Conservation (phyloP, 768 basidiomycete species). For the Suillus plorans region DNA sequence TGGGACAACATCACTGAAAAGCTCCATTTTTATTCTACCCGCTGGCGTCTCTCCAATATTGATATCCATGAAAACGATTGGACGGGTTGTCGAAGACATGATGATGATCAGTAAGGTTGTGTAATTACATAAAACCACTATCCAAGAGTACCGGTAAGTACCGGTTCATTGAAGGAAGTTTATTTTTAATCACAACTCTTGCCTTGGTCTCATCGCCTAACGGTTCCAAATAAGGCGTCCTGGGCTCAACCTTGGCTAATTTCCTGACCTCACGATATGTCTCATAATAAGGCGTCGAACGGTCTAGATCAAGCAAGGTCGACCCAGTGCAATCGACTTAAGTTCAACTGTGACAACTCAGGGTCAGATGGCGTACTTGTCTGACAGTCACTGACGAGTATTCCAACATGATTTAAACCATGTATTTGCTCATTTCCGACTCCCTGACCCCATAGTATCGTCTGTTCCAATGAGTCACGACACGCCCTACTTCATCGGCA, state of each 20-base stretch:
- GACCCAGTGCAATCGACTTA: background rate
- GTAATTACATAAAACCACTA: background rate
- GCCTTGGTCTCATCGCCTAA: too few species aligned
- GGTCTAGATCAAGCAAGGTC: background rate
- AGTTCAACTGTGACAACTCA: background rate
- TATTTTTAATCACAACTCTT: too few species aligned
- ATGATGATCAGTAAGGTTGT: background rate
- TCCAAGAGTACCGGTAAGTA: background rate
- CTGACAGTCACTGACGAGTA: background rate
- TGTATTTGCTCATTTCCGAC: background rate
- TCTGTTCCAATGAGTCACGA: slow-evolving; percentile 34
- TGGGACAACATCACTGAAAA: slow-evolving; percentile 94
- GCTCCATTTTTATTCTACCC: slow-evolving; percentile 94
- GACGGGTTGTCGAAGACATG: slow-evolving; percentile 59
- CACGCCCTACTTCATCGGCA: slow-evolving; percentile 60
- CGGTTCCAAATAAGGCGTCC: background rate
- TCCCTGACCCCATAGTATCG: slow-evolving; percentile 1
- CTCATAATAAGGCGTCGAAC: too few species aligned
- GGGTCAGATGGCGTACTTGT: slow-evolving; percentile 8
- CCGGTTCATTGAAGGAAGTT: too few species aligned
- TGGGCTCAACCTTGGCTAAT: background rate
- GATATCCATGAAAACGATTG: slow-evolving; percentile 96
- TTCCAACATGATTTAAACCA: background rate
- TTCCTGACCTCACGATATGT: background rate
- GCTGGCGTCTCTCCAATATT: slow-evolving; percentile 96